Conservation (phyloP, 2,329 filamentous ascomycete species). For the Lachnellula occidentalis region DNA sequence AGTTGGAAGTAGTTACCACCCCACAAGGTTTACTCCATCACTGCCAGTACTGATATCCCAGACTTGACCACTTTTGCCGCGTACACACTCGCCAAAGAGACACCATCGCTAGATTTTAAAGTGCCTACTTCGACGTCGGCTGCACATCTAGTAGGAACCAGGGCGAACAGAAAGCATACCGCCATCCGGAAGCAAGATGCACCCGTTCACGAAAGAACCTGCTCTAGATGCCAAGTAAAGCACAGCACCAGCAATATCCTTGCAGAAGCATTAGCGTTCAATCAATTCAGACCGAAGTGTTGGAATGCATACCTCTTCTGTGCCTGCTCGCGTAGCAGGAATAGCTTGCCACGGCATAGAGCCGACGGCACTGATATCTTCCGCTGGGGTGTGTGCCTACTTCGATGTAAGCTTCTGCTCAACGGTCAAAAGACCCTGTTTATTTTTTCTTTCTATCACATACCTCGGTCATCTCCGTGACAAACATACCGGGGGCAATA, state of each 20-base stretch:
- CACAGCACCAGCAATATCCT: slow-evolving; percentile 71
- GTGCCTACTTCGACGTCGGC: background rate
- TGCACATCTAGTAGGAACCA: background rate
- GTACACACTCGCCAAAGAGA: no score
- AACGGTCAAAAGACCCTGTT: background rate
- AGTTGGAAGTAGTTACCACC: background rate
- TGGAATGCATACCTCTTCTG: slow-evolving; percentile 1
- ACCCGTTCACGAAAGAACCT: slow-evolving; percentile 61
- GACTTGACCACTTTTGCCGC: no score
- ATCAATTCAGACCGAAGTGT: background rate
- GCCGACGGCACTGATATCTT: background rate
- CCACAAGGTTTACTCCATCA: no score
- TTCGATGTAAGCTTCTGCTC: background rate
- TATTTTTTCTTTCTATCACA: background rate
- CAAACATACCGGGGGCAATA: slow-evolving; percentile 58
- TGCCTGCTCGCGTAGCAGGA: slow-evolving; percentile 1
- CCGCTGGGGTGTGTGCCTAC: background rate
- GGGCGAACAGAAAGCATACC: slow-evolving; percentile 6
- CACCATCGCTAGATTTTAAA: background rate
- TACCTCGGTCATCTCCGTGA: slow-evolving; percentile 45
- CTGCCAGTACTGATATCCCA: no score
- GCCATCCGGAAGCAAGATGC: slow-evolving; percentile 7
- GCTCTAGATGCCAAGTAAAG: slow-evolving; percentile 65
- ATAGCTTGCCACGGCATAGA: background rate
- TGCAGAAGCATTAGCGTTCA: background rate